phyloP scores from a whole-genome alignment of 164 flowering plant species.

The Akebia trifoliata region DNA sequence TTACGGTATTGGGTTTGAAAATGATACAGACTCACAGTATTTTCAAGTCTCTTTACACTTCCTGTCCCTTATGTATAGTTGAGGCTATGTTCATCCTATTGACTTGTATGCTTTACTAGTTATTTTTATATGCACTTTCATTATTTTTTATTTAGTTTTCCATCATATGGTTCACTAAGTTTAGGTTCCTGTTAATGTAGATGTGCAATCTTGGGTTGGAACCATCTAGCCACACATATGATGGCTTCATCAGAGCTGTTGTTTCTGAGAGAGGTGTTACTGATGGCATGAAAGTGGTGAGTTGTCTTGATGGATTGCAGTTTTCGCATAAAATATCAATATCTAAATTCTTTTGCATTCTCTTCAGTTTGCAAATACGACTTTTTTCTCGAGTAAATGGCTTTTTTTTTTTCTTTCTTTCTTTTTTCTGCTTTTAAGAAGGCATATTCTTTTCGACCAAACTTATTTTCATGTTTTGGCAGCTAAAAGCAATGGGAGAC shows the following conservation, averaged over 20 bases:
- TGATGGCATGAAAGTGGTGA: constrained; percentile 60
- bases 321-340: background rate
- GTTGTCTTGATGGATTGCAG: constrained; percentile 11
- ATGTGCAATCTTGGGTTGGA: constrained; percentile 71
- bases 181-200: constrained; percentile 25
- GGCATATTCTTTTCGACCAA: background rate
- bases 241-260: constrained; percentile 57
- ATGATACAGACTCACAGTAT: too few relatives aligned
- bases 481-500: constrained; percentile 64
- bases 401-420: background rate
- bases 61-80: too few relatives aligned
- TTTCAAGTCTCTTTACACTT: too few relatives aligned
- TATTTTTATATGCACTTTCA: background rate
- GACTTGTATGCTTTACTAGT: background rate
- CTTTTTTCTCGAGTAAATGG: background rate
- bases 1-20: too few relatives aligned
- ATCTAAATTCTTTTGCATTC: background rate
- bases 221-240: constrained; percentile 57
- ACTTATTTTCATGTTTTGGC: constrained; percentile 15
- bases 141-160: background rate
- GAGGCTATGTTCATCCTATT: constrained; percentile 1
- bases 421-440: background rate
- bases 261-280: constrained; percentile 32
- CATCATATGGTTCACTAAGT: constrained; percentile 6
- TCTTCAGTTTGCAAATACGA: constrained; percentile 1